phyloP scores from a whole-genome alignment of 1,284 basidiomycete species.

The Chalciporus sp. region DNA sequence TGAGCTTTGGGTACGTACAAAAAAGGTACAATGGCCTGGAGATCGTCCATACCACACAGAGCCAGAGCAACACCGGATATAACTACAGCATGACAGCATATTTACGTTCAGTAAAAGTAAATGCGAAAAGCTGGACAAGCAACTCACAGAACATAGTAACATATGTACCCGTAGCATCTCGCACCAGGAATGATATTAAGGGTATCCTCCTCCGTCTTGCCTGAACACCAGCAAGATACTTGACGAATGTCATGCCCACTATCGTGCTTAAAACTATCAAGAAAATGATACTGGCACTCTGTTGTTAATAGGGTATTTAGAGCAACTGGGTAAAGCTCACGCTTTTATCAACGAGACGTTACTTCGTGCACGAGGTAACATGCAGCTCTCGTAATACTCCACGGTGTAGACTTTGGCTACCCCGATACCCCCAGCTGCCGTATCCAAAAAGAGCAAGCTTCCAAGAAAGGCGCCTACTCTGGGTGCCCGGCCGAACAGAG shows the following conservation, averaged over 20 bases:
- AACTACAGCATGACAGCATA: slow-evolving; percentile 4
- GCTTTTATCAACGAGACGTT: not conserved
- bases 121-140: not conserved
- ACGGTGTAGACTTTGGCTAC: too few species aligned
- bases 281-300: not conserved
- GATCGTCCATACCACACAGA: slow-evolving; percentile 6
- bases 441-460: not conserved
- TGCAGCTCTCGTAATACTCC: too few species aligned
- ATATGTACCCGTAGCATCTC: slow-evolving; percentile 17
- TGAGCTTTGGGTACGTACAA: slow-evolving; percentile 12
- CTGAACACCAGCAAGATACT: not conserved
- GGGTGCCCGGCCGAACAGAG: slow-evolving; percentile 25
- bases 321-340: not conserved
- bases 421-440: too few species aligned
- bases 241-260: slow-evolving; percentile 13
- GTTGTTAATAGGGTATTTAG: not conserved
- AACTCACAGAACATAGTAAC: slow-evolving; percentile 18
- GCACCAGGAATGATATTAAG: slow-evolving; percentile 20
- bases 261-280: slow-evolving; percentile 9
- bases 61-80: not conserved
- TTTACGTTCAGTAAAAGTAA: not conserved
- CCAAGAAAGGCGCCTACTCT: slow-evolving; percentile 10
- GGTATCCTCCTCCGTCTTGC: slow-evolving; percentile 15
- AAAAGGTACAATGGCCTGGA: not conserved
- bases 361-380: not conserved